phyloP scores from a whole-genome alignment of 345 rosid species.

The Acer saccharum region DNA sequence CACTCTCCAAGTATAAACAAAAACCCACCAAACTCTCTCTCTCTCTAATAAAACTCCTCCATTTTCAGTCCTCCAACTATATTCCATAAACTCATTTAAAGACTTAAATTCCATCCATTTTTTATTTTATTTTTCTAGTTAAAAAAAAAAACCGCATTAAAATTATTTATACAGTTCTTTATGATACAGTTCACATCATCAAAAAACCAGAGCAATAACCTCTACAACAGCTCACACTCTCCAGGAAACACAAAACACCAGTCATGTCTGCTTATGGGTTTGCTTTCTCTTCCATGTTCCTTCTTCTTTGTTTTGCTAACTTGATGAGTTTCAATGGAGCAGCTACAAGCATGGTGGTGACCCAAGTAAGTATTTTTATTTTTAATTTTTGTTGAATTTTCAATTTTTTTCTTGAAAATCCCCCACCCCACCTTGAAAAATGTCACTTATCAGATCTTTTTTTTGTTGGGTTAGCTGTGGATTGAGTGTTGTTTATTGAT shows the following conservation, averaged over 20 bases:
- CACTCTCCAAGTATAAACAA: background rate
- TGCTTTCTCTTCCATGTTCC: constrained; percentile 31
- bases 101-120: background rate
- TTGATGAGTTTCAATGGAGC: constrained; percentile 36
- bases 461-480: constrained; percentile 30
- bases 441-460: constrained; percentile 30
- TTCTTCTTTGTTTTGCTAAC: constrained; percentile 35
- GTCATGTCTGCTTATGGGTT: constrained; percentile 34
- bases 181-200: background rate
- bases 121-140: background rate
- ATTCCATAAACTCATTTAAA: background rate
- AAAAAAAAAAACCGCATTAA: background rate
- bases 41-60: background rate
- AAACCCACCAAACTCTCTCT: background rate
- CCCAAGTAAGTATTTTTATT: constrained; percentile 44
- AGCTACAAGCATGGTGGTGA: constrained; percentile 6
- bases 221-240: background rate
- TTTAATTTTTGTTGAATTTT: background rate
- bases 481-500: constrained; percentile 27
- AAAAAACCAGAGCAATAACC: background rate
- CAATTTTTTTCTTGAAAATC: constrained; percentile 1
- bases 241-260: background rate
- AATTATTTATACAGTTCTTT: background rate
- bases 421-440: background rate
- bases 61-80: background rate